Conservation (phyloP, 805 yeast genomes). For the Limtongia smithiae region DNA sequence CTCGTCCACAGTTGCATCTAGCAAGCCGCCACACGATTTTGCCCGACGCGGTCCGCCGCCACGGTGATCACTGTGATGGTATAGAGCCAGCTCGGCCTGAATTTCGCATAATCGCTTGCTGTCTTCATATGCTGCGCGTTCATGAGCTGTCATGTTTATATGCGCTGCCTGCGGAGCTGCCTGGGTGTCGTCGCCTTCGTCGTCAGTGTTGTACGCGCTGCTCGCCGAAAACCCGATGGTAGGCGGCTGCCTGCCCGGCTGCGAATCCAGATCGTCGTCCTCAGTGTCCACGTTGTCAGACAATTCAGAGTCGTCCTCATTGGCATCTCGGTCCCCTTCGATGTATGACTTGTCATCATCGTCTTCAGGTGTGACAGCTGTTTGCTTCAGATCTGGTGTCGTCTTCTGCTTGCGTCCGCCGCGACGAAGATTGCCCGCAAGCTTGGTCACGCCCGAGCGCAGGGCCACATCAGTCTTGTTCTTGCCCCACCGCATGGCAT, state of each 20-base stretch:
- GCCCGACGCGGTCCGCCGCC: too few relatives aligned
- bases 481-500: conserved; percentile 28
- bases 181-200: not conserved
- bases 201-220: not conserved
- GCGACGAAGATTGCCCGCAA: conserved; percentile 25
- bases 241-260: not conserved
- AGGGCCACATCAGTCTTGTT: conserved; percentile 29
- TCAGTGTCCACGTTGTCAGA: conserved; percentile 1
- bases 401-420: too few relatives aligned
- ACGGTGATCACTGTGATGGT: not conserved
- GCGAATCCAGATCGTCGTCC: not conserved
- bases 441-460: conserved; percentile 28
- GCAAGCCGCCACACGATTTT: not conserved
- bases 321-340: conserved; percentile 20
- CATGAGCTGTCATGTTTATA: not conserved
- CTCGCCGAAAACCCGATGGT: not conserved
- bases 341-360: conserved; percentile 8
- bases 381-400: not conserved
- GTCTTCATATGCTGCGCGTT: not conserved
- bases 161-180: not conserved
- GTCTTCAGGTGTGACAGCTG: not conserved
- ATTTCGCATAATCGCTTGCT: conserved; percentile 2
- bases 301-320: conserved; percentile 12
- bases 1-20: not conserved
- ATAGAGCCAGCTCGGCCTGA: conserved; percentile 4